Evolutionary conservation across 208 protist genomes (phyloP).

Genomic region (Herpetomonas samuelpessoai): DNA sequence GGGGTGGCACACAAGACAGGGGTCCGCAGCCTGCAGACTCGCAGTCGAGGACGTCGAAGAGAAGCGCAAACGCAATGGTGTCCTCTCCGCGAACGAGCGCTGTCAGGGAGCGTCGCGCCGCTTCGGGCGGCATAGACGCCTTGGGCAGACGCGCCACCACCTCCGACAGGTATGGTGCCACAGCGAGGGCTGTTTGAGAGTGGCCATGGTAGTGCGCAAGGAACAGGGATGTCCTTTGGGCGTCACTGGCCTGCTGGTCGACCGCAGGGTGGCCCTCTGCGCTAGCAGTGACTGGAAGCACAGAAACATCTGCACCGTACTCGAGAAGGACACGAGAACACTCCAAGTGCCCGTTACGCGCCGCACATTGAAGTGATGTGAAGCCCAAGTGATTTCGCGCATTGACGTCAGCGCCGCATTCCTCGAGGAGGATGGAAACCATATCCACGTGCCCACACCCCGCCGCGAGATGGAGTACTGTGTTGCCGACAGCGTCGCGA

Average conservation of each 20-base stretch:
- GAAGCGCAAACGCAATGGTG: constrained; percentile 15
- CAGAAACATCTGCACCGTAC: constrained; percentile 20
- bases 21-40: not conserved
- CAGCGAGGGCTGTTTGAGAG: not conserved
- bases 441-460: constrained; percentile 24
- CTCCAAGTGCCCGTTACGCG: constrained; percentile 31
- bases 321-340: constrained; percentile 26
- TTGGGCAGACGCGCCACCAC: not conserved
- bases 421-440: constrained; percentile 22
- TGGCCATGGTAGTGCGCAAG: constrained; percentile 48
- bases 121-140: not conserved
- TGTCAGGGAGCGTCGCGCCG: not conserved
- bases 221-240: constrained; percentile 33
- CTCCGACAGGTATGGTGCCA: not conserved
- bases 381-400: constrained; percentile 33
- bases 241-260: constrained; percentile 5
- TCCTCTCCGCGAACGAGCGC: constrained; percentile 11
- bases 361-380: constrained; percentile 47
- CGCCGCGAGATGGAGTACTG: constrained; percentile 47
- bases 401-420: constrained; percentile 37
- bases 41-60: constrained; percentile 52
- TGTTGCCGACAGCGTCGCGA: constrained; percentile 31
- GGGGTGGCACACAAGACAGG: not conserved
- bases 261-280: too few species aligned
- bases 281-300: too few species aligned